Evolutionary conservation across 116 monocot species (phyloP), one percentile per base, ranked within the genome.

Genomic region (Phalaenopsis hybrid): DNA sequence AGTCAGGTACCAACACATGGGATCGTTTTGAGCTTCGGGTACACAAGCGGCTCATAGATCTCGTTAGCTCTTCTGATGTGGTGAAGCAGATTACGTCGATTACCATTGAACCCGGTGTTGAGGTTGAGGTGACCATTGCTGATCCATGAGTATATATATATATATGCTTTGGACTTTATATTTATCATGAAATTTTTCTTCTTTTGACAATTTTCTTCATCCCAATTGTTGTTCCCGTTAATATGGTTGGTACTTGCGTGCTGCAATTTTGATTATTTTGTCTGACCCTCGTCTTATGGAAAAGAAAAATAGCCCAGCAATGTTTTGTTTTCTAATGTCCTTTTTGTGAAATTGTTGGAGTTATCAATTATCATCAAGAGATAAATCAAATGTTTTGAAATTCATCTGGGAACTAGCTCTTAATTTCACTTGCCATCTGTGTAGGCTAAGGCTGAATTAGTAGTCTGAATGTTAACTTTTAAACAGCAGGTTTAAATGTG

Each of bases 81-180:
- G 91, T 93, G 44, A 93, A 91, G 82, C 93, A 93, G 82, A 91
- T 93, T 8, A 93, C 91, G 44, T 93, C 91, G 28, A 93, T 93
- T 61, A 89, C 89, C 55, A 93, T 93, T 18, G 93, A 93, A 51
- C 93, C 93, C 80, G 93, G 93, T 69, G 93, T 93, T 0, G 93
- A 93, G 74, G 90, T 93, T 69, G 91, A 93, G 82, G 93, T 93
- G n/a, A 91, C 93, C 0, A 93, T 91, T 49, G 89, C 91, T 5
- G 91, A 91, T 49, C 88, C 83, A 0, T 81, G 79, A 79, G 28
- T 28, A 28, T 28, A 28, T 28, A 28, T 28, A 28, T 28, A 79
- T 78, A 4, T 37, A 37, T 75, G 18, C 44, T 5, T 7, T 72
- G 1, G 15, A 41, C 8, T 41, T 4, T 16, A 41, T 33, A 37